phyloP scores from a whole-genome alignment of 2,329 filamentous ascomycete genomes.

The Cercospora sesami region DNA sequence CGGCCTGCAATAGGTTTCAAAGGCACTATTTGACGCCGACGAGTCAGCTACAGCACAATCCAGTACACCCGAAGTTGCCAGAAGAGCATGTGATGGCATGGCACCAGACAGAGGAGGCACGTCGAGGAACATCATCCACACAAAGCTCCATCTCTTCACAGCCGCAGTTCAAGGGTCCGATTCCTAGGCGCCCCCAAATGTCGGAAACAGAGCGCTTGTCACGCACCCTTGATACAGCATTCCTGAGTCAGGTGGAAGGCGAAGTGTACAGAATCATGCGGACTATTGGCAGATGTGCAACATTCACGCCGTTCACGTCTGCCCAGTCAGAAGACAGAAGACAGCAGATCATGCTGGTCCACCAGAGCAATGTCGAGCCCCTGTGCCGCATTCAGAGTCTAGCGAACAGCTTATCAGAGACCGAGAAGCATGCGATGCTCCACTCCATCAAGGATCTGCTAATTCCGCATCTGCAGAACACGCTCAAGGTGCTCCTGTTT shows the following conservation, averaged over 20 bases:
- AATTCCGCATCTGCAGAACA: background rate
- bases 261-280: conserved; percentile 15
- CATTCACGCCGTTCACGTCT: conserved; percentile 10
- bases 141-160: background rate
- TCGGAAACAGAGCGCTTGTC: conserved; percentile 3
- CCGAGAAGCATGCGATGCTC: conserved; percentile 7
- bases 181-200: conserved; percentile 1
- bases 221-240: background rate
- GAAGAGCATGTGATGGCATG: conserved; percentile 6
- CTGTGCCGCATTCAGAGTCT: conserved; percentile 6
- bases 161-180: conserved; percentile 5
- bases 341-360: conserved; percentile 12
- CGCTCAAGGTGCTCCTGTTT: conserved; percentile 7
- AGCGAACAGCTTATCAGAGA: background rate
- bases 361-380: conserved; percentile 3
- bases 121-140: background rate
- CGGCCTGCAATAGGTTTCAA: background rate
- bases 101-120: background rate
- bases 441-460: background rate
- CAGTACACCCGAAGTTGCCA: conserved; percentile 7
- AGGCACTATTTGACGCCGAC: background rate
- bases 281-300: conserved; percentile 8
- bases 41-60: background rate
- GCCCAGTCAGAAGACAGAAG: background rate
- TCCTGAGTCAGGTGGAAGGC: conserved; percentile 8